These are phyloP conservation scores for Sugiyamaella valdiviana DNA, from an alignment of 805 yeast species.

Conservation along the genomic window DNA sequence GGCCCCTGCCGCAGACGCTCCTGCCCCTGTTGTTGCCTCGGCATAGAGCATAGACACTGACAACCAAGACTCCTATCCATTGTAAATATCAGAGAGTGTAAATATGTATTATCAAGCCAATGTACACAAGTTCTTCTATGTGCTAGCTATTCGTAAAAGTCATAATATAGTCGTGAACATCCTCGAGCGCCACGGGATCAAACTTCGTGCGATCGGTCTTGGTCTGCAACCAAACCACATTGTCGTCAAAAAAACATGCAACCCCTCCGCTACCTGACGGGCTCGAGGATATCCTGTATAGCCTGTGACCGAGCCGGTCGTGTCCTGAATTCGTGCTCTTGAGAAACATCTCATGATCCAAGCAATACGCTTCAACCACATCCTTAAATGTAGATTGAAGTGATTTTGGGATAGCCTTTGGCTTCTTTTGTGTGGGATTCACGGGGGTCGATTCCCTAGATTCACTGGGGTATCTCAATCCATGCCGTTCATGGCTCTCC, in stretches of 20 bases:
- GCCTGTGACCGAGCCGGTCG: constrained; percentile 37
- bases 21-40: constrained; percentile 2
- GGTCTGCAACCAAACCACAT: constrained; percentile 51
- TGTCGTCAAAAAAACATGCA: constrained; percentile 51
- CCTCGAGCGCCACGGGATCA: constrained; percentile 21
- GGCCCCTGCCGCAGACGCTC: constrained; percentile 5
- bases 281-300: constrained; percentile 38
- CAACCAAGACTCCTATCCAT: not conserved
- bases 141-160: not conserved
- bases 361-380: constrained; percentile 58
- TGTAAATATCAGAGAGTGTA: not conserved
- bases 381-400: constrained; percentile 46
- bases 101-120: not conserved
- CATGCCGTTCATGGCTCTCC: constrained; percentile 3
- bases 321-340: constrained; percentile 33
- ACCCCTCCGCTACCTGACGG: constrained; percentile 33
- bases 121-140: not conserved
- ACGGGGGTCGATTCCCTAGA: not conserved
- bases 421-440: not conserved
- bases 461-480: not conserved
- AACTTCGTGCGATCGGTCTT: constrained; percentile 4
- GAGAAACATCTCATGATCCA: constrained; percentile 42
- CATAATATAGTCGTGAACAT: constrained; percentile 5
- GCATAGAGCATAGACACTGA: not conserved
- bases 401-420: not conserved